phyloP scores from a whole-genome alignment of 345 rosid species.

The Salix arbutifolia region DNA sequence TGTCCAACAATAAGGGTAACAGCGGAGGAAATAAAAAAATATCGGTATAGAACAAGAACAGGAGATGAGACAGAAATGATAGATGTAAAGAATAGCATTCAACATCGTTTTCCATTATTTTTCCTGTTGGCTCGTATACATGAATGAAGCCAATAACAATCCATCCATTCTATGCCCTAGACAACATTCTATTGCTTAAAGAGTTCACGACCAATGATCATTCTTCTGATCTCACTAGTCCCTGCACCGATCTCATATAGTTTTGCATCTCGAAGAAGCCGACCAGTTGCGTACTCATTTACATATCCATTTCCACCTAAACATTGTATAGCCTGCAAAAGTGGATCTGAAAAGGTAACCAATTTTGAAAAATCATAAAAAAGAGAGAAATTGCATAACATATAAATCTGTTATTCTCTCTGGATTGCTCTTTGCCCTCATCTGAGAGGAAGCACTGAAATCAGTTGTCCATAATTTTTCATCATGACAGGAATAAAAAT shows the following conservation, averaged over 20 bases:
- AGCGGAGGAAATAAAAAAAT: too few species aligned
- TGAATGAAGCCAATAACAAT: too few species aligned
- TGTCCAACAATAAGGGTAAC: too few species aligned
- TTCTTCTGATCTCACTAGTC: conserved; percentile 91
- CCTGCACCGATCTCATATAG: conserved; percentile 95
- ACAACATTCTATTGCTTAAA: conserved; percentile 38
- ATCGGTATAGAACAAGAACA: too few species aligned
- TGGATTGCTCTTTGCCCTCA: background rate
- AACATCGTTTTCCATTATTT: too few species aligned
- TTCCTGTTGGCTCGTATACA: too few species aligned
- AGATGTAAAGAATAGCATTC: too few species aligned
- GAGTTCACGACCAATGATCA: conserved; percentile 84
- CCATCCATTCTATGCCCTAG: background rate
- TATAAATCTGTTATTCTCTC: too few species aligned
- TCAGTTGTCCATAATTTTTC: too few species aligned
- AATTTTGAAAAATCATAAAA: background rate
- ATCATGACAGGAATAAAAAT: too few species aligned
- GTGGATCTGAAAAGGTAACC: background rate
- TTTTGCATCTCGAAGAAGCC: conserved; percentile 89
- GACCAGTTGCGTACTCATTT: conserved; percentile 82
- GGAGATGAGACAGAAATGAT: too few species aligned
- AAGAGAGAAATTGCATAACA: background rate
- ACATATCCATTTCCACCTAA: conserved; percentile 94
- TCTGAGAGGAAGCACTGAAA: too few species aligned
- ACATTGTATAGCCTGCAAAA: conserved; percentile 90